Evolutionary conservation across 2,329 filamentous ascomycete genomes (phyloP), one percentile per base, ranked within the genome.

Genomic region (Clonostachys chloroleuca): DNA sequence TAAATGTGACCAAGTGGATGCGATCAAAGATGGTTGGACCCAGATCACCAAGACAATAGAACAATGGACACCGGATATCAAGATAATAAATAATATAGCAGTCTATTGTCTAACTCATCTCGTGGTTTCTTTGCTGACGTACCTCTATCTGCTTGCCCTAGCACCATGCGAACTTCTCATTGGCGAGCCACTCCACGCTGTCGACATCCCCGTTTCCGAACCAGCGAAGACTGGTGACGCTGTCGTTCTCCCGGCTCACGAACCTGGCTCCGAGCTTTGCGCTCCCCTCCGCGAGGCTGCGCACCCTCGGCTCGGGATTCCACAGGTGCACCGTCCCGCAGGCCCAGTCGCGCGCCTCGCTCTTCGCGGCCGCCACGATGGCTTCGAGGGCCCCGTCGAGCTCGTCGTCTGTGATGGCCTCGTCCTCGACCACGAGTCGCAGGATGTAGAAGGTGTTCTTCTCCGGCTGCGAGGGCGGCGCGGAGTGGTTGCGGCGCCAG

Each of bases 21-120:
- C 9, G 9, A 30, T 10, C 35, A 33, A 39, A 46, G 49, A 41
- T 46, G 48, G 47, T 51, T 51, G 49, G 49, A 47, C 49, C 55
- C 86, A 95, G 59, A 79, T 99, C 47, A 80, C 96, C 65, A 96
- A 94, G 61, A 96, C 97, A 47, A 75, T 97, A 40, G 89, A 89
- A 67, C 92, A 96, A 67, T 92, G 91, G 69, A 91, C 92, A 1
- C 80, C 77, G 17, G 87, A 96, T 58, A 83, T 89, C 43, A 49
- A 41, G 35, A 30, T 10, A 30, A 30, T 16, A 42, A 54, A 52
- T 52, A 45, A 40, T 3, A 39, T 18, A 39, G 14, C 3, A 39
- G 36, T n/a, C 36, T 39, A 51, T 43, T 54, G 56, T 51, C 55
- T 57, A 43, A 24, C 41, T 44, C 24, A 12, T 18, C 52, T 45